phyloP scores from a whole-genome alignment of 768 basidiomycete genomes.

The Clavaria fumosa region DNA sequence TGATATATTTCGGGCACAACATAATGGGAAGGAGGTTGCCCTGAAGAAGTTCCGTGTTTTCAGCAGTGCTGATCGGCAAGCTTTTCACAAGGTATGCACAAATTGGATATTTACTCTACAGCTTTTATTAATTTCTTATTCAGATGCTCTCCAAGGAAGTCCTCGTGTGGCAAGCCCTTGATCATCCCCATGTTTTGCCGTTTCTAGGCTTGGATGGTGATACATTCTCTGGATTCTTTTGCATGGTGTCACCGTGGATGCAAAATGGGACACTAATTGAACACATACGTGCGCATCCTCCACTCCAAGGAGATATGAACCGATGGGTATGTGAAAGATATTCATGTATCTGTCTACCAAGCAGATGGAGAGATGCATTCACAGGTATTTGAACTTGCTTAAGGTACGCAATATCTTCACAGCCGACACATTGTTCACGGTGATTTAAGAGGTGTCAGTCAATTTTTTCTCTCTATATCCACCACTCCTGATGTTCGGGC shows the following conservation, averaged over 20 bases:
- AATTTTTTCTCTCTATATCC: neutral
- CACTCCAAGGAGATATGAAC: slow-evolving; percentile 10
- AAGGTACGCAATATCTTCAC: slow-evolving; percentile 13
- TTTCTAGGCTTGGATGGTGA: slow-evolving; percentile 1
- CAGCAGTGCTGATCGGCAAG: slow-evolving; percentile 9
- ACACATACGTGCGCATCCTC: slow-evolving; percentile 1
- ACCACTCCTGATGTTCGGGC: neutral
- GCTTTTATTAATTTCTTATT: neutral
- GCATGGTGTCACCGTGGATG: slow-evolving; percentile 7
- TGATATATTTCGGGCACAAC: slow-evolving; percentile 9
- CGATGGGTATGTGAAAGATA: slow-evolving; percentile 1
- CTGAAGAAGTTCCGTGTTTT: slow-evolving; percentile 16
- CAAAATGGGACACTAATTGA: slow-evolving; percentile 4
- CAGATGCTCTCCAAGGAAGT: slow-evolving; percentile 11
- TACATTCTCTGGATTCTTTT: slow-evolving; percentile 10
- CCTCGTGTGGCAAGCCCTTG: slow-evolving; percentile 1
- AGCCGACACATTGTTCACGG: slow-evolving; percentile 11
- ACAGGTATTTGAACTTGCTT: slow-evolving; percentile 11
- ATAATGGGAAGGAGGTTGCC: slow-evolving; percentile 13
- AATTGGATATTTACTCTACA: no score
- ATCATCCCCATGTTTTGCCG: neutral
- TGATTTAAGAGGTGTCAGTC: slow-evolving; percentile 11
- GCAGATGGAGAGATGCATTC: neutral
- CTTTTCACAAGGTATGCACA: slow-evolving; percentile 12
- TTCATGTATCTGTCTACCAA: neutral